Evolutionary conservation across 2,329 filamentous ascomycete genomes (phyloP).

Genomic region (Grosmannia huntii): DNA sequence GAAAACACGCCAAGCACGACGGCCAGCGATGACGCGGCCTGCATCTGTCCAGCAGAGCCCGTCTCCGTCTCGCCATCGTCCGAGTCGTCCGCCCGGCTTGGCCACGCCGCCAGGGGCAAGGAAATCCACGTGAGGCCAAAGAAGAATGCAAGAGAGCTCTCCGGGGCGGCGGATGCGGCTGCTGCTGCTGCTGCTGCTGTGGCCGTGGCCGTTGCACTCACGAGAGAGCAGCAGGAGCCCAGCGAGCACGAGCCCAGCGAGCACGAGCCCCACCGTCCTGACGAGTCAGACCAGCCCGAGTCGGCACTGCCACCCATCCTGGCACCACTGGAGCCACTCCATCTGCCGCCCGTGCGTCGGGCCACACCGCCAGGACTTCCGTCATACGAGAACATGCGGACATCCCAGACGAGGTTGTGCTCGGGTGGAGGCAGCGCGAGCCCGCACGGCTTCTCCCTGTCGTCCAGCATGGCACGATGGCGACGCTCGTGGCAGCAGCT

Average conservation of each 20-base stretch:
- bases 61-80: not conserved
- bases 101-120: not conserved
- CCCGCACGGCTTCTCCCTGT: not conserved
- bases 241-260: not conserved
- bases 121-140: not conserved
- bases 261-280: not conserved
- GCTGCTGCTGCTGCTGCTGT: not conserved
- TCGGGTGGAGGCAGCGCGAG: not conserved
- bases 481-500: not conserved
- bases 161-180: not conserved
- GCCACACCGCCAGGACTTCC: conserved; percentile 11
- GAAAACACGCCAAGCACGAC: conserved; percentile 10
- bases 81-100: not conserved
- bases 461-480: not conserved
- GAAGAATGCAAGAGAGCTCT: not conserved
- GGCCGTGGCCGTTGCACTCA: not conserved
- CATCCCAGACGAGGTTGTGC: not conserved
- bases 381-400: conserved; percentile 8
- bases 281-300: not conserved
- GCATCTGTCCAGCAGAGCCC: conserved; percentile 5
- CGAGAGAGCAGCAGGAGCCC: not conserved
- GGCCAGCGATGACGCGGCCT: conserved; percentile 7
- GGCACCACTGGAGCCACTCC: conserved; percentile 4
- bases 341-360: conserved; percentile 6
- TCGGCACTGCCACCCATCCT: not conserved